Evolutionary conservation across 1,284 basidiomycete genomes (phyloP).

Genomic region (Naganishia albida): DNA sequence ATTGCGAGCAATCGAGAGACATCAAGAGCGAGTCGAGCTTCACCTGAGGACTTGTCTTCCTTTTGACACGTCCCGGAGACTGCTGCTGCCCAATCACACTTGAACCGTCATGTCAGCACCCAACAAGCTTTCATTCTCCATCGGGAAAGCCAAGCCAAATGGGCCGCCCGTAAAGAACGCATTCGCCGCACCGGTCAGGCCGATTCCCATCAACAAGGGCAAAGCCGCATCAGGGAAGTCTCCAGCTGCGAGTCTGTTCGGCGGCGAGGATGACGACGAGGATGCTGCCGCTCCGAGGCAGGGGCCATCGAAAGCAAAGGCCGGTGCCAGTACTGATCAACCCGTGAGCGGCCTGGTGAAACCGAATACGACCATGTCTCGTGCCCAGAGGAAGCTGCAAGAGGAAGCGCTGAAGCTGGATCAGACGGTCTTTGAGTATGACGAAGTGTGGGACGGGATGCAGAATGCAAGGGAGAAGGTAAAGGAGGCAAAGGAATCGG

Average conservation of each 20-base stretch:
- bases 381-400: slow-evolving; percentile 48
- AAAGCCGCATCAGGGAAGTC: slow-evolving; percentile 18
- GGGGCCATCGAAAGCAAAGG: background rate
- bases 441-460: slow-evolving; percentile 95
- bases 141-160: slow-evolving; percentile 37
- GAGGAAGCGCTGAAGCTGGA: slow-evolving; percentile 79
- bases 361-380: slow-evolving; percentile 40
- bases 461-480: slow-evolving; percentile 75
- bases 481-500: slow-evolving; percentile 70
- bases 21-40: background rate
- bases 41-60: background rate
- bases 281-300: slow-evolving; percentile 32
- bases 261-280: slow-evolving; percentile 46
- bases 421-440: slow-evolving; percentile 87
- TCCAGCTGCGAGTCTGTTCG: slow-evolving; percentile 35
- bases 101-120: slow-evolving; percentile 20
- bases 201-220: slow-evolving; percentile 26
- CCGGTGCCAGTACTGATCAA: slow-evolving; percentile 25
- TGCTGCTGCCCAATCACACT: background rate
- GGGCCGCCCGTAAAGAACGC: slow-evolving; percentile 20
- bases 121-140: slow-evolving; percentile 49
- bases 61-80: background rate
- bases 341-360: slow-evolving; percentile 32
- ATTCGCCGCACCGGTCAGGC: slow-evolving; percentile 12
- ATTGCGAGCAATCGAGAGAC: slow-evolving; percentile 15